These are phyloP conservation scores for Didymosphaeria variabile DNA, from an alignment of 2,329 filamentous ascomycete species.

Conservation along the genomic window DNA sequence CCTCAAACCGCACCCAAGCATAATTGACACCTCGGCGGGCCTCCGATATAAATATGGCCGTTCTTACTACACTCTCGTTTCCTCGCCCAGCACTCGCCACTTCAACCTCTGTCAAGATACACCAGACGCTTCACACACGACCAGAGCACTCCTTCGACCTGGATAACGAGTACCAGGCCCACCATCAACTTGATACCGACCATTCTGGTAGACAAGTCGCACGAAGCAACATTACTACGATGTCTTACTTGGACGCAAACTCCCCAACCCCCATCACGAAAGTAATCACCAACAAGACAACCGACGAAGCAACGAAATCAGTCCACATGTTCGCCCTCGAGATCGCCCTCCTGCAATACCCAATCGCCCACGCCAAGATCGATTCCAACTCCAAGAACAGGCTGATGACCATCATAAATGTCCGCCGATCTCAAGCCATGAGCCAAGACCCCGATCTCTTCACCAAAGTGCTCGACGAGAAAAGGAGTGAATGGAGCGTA, in stretches of 20 bases:
- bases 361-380: not conserved
- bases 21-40: not conserved
- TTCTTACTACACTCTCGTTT: no score
- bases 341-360: conserved; percentile 1
- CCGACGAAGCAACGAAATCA: not conserved
- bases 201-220: not conserved
- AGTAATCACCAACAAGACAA: not conserved
- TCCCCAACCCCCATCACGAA: not conserved
- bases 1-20: not conserved
- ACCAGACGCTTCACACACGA: no score
- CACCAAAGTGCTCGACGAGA: not conserved
- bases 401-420: not conserved
- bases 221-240: not conserved
- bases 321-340: not conserved
- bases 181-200: no score
- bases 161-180: no score
- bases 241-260: not conserved
- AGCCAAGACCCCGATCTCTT: not conserved
- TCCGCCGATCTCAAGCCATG: not conserved
- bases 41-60: not conserved
- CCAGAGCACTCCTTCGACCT: no score
- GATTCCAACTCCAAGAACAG: not conserved
- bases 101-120: no score
- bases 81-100: no score
- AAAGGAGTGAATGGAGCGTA: not conserved